Evolutionary conservation across 768 basidiomycete genomes (phyloP).

Genomic region (Pisolithus microcarpus): DNA sequence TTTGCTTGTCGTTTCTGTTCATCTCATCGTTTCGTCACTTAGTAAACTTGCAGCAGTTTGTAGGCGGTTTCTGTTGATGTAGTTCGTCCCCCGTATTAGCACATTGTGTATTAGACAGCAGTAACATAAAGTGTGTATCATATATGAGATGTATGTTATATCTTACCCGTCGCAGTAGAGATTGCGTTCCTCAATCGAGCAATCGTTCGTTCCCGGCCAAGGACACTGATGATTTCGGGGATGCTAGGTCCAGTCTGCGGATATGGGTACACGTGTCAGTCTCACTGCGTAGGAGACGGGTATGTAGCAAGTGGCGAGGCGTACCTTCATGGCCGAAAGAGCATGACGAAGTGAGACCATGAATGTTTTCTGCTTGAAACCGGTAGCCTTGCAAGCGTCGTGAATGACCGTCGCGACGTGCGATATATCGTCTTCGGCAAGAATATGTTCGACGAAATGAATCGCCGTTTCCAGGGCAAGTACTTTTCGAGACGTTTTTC

Average conservation of each 20-base stretch:
- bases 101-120: neutral
- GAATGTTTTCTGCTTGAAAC: slow-evolving; percentile 43
- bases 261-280: neutral
- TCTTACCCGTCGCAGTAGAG: neutral
- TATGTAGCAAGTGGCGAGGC: slow-evolving; percentile 4
- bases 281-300: no score
- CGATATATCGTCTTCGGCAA: neutral
- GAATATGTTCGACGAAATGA: neutral
- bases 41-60: no score
- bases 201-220: slow-evolving; percentile 26
- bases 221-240: slow-evolving; percentile 32
- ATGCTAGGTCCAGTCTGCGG: slow-evolving; percentile 37
- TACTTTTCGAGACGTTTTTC: neutral
- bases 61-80: neutral
- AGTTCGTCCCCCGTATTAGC: neutral
- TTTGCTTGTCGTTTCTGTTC: neutral
- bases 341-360: slow-evolving; percentile 73
- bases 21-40: no score
- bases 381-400: slow-evolving; percentile 34
- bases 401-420: slow-evolving; percentile 36
- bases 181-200: slow-evolving; percentile 14
- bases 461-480: slow-evolving; percentile 6
- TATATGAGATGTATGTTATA: neutral
- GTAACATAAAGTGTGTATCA: neutral
- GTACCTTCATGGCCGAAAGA: slow-evolving; percentile 79